Percentiles rank a stretch among this genome's conserved stretches.
Evolutionary conservation across 176 grass and related monocot genomes (phyloP).

Genomic region (Triticum monococcum): DNA sequence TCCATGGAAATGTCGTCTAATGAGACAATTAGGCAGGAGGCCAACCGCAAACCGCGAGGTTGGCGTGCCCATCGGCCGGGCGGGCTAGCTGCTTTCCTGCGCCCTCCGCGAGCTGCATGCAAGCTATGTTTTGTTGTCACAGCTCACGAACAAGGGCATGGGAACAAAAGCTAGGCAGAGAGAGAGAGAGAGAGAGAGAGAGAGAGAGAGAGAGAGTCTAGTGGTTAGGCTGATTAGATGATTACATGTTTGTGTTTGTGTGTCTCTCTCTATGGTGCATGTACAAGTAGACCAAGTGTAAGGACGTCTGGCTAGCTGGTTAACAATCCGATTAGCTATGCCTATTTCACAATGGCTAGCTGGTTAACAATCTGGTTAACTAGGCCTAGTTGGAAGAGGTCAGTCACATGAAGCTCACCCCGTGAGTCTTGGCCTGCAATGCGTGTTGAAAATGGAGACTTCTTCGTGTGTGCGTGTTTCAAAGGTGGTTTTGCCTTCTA

Average conservation of each 20-base stretch:
- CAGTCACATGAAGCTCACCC: neutral
- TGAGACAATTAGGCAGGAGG: slow-evolving; percentile 45
- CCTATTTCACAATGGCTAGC: too few relatives aligned
- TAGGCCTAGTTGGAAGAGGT: slow-evolving; percentile 12
- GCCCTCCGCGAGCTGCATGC: slow-evolving; percentile 11
- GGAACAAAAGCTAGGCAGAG: neutral
- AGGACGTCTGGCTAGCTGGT: neutral
- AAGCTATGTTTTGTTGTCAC: slow-evolving; percentile 13
- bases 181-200: neutral
- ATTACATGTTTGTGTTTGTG: neutral
- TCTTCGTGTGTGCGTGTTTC: neutral
- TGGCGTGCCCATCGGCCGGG: slow-evolving; percentile 7
- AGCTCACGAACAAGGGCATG: slow-evolving; percentile 5
- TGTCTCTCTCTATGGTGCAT: neutral
- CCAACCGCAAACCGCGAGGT: slow-evolving; percentile 28
- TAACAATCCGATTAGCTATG: slow-evolving; percentile 14
- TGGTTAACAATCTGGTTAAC: neutral
- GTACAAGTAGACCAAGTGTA: slow-evolving; percentile 17
- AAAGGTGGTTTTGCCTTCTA: slow-evolving; percentile 35
- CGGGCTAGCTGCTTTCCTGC: slow-evolving; percentile 3
- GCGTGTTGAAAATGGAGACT: neutral
- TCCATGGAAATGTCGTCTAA: slow-evolving; percentile 65
- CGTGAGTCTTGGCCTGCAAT: neutral
- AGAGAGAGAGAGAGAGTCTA: neutral
- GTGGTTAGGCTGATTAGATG: neutral